Base-by-base conservation (phyloP, 129 eudicot species). In the Flaveria sonorensis region DNA sequence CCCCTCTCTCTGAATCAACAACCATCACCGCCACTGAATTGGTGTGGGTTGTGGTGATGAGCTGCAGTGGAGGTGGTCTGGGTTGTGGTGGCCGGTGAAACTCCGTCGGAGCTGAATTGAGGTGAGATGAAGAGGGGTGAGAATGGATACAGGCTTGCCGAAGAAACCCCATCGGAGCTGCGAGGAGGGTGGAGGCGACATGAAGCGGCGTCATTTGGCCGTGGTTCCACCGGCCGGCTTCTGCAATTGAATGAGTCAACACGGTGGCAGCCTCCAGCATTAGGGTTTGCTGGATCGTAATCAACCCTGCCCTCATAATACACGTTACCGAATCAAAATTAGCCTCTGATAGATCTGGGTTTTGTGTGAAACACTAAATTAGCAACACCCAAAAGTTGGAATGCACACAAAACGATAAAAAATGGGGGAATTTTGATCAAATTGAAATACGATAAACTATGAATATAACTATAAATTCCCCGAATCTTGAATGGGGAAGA, bases 191-290 rank as follows among this genome's bases (percentile, higher is more conserved):
- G 7, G 98, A 93, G 14, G 99, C 99, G 53, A 95, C 99, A 73
- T 95, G 99, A 3, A 95, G 87, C 65, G 99, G 99, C 69, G 99
- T 95, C 19, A 96, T 92, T 43, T 95, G 99, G 61, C 95, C 95
- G 85, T 95, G 99, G 82, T 88, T 92, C 56, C 97, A 78, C 16
- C 96, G 88, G 16, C 90, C 86, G 6, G 99, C 97, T 73, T 91
- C 97, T 15, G 95, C 81, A 26, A 95, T 92, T 0, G 99, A 95
- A 16, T 89, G 90, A 80, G 81, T 95, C 13, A 95, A 74, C 1
- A 92, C 88, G 24, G 53, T 82, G 15, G 97, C 88, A 4, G 99
- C 97, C 45, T 95, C 99, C 9, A 91, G 88, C 18, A 91, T 93
- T 39, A 93, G 86, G 67, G 97, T 93, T 78, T 93, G 98, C 69